Conservation (phyloP, 495 filamentous ascomycete species). For the Penicillium ochrochloron region DNA sequence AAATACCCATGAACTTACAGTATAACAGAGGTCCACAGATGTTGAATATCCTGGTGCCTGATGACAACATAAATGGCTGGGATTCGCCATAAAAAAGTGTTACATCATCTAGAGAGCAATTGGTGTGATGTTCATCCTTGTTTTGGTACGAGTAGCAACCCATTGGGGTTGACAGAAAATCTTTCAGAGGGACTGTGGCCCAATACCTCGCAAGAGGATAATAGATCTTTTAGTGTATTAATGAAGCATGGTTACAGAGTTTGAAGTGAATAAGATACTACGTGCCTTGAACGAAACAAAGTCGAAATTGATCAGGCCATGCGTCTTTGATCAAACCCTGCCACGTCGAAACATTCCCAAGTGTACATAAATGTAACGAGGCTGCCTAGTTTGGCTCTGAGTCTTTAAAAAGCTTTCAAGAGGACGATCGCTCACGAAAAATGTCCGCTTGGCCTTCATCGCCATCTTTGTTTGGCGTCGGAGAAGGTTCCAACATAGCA, state of each 20-base stretch:
- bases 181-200: not conserved
- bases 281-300: not conserved
- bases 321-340: not conserved
- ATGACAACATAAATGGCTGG: too few species aligned
- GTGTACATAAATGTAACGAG: not conserved
- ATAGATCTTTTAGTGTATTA: not conserved
- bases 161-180: too few species aligned
- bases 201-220: not conserved
- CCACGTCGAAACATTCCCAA: not conserved
- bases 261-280: not conserved
- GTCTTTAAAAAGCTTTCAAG: not conserved
- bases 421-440: not conserved
- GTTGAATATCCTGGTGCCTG: too few species aligned
- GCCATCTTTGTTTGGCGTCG: not conserved
- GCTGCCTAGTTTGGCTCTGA: not conserved
- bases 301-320: not conserved
- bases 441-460: not conserved
- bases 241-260: not conserved
- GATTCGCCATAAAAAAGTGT: too few species aligned
- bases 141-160: too few species aligned
- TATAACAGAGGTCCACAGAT: too few species aligned
- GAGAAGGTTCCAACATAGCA: not conserved
- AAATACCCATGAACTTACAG: too few species aligned
- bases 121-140: too few species aligned
- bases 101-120: too few species aligned